Evolutionary conservation across 1,139 yeast genomes (phyloP), one percentile per base, ranked within the genome.

Genomic region (Suhomyces panamericanus): DNA sequence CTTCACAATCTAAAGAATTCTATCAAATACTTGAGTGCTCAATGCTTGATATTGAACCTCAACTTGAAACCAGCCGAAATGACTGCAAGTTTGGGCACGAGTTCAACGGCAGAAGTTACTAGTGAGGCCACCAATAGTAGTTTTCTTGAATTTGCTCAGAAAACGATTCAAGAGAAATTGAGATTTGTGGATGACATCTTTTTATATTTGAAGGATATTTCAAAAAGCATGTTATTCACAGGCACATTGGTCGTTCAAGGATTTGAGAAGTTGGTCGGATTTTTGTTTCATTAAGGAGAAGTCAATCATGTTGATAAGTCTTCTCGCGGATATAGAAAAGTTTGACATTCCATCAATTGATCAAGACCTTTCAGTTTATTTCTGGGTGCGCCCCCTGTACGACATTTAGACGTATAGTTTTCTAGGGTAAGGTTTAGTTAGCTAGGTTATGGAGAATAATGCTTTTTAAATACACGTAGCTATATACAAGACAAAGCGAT

Each of bases 201-300:
- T 31, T 26, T 20, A 13, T 45, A 31, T 38, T 26, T 49, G 20
- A 47, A 36, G 24, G 40, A 38, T 32, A 26, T 50, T 3, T 35
- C 53, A 12, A 48, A 42, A 32, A 43, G 40, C 20, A 32, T 52
- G 17, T 32, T 39, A 9, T 33, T 44, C 20, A 47, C 55, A n/a
- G 62, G 67, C 44, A 56, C 61, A 34, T 52, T 57, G 39, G 59
- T 62, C 38, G 49, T 67, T 41, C 62, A 59, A 36, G 73, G 73
- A 3, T 54, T 66, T 39, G 62, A 60, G 39, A 67, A 67, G 46
- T 50, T 55, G 14, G 38, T 50, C 29, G 52, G 52, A 14, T 44
- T 50, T 29, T 26, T 51, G 30, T 22, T 34, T 22, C 22, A 35
- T 33, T 34, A 38, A 35, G 13, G 24, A 2, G 24, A 20, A 20